Evolutionary conservation across 176 grass and related monocot species (phyloP).

Genomic region (Ampelocalamus luodianensis): DNA sequence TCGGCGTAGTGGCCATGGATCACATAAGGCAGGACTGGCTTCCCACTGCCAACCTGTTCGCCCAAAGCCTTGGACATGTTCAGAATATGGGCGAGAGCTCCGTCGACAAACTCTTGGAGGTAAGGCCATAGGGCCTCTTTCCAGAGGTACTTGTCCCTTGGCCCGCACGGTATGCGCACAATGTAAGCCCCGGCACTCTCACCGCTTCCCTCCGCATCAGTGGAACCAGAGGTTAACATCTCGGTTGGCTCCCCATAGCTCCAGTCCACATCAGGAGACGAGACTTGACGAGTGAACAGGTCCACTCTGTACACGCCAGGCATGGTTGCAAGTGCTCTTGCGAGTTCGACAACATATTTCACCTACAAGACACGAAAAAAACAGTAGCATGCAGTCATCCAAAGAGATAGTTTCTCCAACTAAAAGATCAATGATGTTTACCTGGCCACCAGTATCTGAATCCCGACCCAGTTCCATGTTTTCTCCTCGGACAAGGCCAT

Average conservation of each 20-base stretch:
- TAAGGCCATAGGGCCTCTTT: conserved; percentile 92
- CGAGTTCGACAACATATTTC: conserved; percentile 95
- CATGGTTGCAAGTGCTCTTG: conserved; percentile 90
- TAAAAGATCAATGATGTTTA: conserved; percentile 40
- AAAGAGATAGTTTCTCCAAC: background rate
- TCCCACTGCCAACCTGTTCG: conserved; percentile 78
- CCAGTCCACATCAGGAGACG: conserved; percentile 94
- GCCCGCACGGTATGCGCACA: conserved; percentile 84
- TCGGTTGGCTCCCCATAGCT: conserved; percentile 94
- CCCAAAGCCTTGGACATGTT: conserved; percentile 92
- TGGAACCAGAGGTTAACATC: conserved; percentile 73
- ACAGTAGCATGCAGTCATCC: background rate
- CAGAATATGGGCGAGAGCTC: conserved; percentile 82
- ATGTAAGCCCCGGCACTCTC: conserved; percentile 92
- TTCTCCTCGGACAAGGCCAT: conserved; percentile 90
- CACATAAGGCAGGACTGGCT: conserved; percentile 82
- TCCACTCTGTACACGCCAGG: conserved; percentile 94
- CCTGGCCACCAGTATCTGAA: conserved; percentile 97
- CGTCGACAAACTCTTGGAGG: conserved; percentile 90
- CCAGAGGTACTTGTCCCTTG: conserved; percentile 69
- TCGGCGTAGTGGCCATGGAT: conserved; percentile 97
- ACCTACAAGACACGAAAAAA: conserved; percentile 50
- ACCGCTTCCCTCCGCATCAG: conserved; percentile 63
- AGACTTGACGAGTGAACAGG: conserved; percentile 92
- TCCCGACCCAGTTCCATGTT: conserved; percentile 98